Percentiles rank a stretch among this genome's conserved stretches.
phyloP scores from a whole-genome alignment of 352 stramenopile genomes.

The Globisporangium yorkense region DNA sequence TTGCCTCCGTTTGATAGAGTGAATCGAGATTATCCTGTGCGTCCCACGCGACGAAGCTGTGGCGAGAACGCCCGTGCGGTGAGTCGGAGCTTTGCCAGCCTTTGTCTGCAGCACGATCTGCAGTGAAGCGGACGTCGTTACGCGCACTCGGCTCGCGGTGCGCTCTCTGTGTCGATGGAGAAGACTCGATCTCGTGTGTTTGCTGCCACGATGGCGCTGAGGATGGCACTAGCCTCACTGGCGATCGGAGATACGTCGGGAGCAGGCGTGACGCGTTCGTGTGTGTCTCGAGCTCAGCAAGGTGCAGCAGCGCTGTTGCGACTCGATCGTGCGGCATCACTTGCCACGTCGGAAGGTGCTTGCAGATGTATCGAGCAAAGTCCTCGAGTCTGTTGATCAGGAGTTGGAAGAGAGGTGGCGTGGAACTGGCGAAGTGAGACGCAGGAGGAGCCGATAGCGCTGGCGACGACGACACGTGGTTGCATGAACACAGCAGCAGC shows the following conservation, averaged over 20 bases:
- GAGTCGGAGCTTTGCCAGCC: not conserved
- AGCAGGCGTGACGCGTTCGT: conserved; percentile 48
- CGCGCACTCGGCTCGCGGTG: not conserved
- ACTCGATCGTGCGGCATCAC: conserved; percentile 47
- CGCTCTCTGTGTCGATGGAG: not conserved
- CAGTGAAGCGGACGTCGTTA: not conserved
- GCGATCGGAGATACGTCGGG: conserved; percentile 40
- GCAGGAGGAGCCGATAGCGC: conserved; percentile 9
- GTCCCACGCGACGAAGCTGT: conserved; percentile 8
- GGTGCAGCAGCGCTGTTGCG: conserved; percentile 39
- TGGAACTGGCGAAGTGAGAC: conserved; percentile 11
- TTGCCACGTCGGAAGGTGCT: conserved; percentile 43
- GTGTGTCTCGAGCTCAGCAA: conserved; percentile 48
- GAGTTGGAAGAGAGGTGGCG: conserved; percentile 49
- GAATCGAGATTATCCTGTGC: not conserved
- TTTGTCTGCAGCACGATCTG: not conserved
- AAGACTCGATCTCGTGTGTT: not conserved
- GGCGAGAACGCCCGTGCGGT: not conserved
- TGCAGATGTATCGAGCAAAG: conserved; percentile 38
- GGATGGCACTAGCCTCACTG: not conserved
- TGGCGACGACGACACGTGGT: conserved; percentile 21
- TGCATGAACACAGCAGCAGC: conserved; percentile 58
- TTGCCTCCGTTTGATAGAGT: not conserved
- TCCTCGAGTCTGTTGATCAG: conserved; percentile 45
- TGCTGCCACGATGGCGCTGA: not conserved